A percentile compares a stretch with the other conserved stretches of the same genome.
These are phyloP conservation scores for Sphagnurus paluster DNA, from an alignment of 1,284 basidiomycete species.

Conservation along the genomic window DNA sequence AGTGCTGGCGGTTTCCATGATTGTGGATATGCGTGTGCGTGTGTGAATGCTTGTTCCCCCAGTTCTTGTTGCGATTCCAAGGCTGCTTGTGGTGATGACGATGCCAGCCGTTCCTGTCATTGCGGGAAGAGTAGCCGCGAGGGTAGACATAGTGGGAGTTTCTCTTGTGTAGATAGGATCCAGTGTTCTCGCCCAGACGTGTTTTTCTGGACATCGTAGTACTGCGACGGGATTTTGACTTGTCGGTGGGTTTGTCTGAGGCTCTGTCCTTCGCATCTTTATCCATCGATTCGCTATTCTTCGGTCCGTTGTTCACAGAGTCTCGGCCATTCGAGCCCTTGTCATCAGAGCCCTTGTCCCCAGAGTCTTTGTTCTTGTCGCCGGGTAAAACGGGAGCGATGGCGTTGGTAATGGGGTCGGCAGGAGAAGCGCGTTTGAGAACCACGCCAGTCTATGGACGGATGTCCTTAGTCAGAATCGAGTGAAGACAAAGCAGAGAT, in stretches of 20 bases:
- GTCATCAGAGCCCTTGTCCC: not conserved
- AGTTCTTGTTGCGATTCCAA: not conserved
- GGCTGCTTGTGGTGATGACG: not conserved
- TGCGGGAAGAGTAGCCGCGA: not conserved
- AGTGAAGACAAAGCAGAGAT: not conserved
- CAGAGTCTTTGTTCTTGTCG: not conserved
- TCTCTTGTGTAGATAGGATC: not conserved
- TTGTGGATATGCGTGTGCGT: slow-evolving; percentile 1
- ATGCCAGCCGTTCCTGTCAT: not conserved
- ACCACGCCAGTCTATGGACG: not conserved
- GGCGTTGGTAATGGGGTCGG: not conserved
- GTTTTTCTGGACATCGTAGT: not conserved
- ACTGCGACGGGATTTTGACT: not conserved
- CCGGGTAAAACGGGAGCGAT: not conserved
- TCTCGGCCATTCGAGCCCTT: not conserved
- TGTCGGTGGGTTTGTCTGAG: not conserved
- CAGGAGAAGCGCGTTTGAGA: not conserved
- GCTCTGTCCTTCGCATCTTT: not conserved
- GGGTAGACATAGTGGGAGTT: not conserved
- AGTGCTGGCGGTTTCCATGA: not conserved
- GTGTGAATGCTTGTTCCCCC: not conserved
- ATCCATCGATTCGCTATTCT: not conserved
- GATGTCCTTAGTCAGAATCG: not conserved
- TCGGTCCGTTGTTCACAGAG: not conserved
- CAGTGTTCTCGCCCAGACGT: not conserved